phyloP scores from a whole-genome alignment of 2,329 filamentous ascomycete species.

The Laburnicola sp. region DNA sequence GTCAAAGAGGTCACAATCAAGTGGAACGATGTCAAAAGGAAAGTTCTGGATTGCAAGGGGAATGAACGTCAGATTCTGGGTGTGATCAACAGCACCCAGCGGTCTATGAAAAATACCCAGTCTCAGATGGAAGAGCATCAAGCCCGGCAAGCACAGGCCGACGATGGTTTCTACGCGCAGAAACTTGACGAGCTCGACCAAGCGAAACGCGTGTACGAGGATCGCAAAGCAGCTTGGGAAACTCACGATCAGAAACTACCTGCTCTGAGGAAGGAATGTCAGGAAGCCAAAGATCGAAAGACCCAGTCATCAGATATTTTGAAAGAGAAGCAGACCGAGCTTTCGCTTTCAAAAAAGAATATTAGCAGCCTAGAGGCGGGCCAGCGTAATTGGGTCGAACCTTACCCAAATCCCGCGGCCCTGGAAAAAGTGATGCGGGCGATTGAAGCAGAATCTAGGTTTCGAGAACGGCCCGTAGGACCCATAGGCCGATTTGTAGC shows the following conservation, averaged over 20 bases:
- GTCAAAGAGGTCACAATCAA: constrained; percentile 55
- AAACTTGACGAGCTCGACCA: constrained; percentile 64
- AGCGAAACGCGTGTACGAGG: constrained; percentile 56
- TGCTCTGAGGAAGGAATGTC: constrained; percentile 43
- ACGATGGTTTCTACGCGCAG: constrained; percentile 68
- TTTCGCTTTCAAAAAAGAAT: constrained; percentile 55
- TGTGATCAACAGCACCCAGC: constrained; percentile 59
- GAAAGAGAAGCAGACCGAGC: constrained; percentile 50
- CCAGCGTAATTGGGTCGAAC: constrained; percentile 62
- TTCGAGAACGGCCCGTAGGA: constrained; percentile 74
- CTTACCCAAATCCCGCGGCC: constrained; percentile 59
- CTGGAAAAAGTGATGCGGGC: constrained; percentile 66
- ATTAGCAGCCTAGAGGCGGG: constrained; percentile 58
- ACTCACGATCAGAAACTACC: constrained; percentile 45
- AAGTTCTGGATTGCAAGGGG: constrained; percentile 55
- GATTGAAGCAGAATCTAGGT: constrained; percentile 72
- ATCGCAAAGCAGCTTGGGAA: constrained; percentile 50
- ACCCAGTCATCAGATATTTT: constrained; percentile 26
- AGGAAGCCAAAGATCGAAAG: constrained; percentile 33
- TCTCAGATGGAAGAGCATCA: constrained; percentile 59
- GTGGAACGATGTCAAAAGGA: constrained; percentile 57
- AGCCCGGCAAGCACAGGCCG: constrained; percentile 61
- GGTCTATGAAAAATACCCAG: constrained; percentile 47
- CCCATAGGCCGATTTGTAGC: constrained; percentile 80
- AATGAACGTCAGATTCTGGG: constrained; percentile 68